These are phyloP conservation scores for Cardiospermum halicacabum DNA, from an alignment of 345 rosid genomes.

Conservation along the genomic window DNA sequence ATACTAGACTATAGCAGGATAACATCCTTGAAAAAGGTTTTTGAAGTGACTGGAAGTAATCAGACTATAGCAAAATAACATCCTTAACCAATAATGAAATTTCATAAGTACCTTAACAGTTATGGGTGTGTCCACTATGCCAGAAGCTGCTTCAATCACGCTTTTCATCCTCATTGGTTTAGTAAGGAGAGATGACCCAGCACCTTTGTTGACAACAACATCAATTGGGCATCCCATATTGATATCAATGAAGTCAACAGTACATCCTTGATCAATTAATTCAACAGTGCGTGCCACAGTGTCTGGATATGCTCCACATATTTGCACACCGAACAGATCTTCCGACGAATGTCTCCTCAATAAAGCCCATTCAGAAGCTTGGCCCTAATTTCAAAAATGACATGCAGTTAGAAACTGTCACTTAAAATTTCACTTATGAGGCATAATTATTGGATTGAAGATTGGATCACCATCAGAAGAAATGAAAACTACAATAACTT, in stretches of 20 bases:
- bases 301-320: constrained; percentile 82
- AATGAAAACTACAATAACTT: neutral
- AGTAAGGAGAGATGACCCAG: constrained; percentile 87
- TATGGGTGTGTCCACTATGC: constrained; percentile 72
- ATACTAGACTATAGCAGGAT: neutral
- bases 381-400: constrained; percentile 48
- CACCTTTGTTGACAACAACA: constrained; percentile 83
- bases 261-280: constrained; percentile 76
- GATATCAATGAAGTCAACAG: constrained; percentile 83
- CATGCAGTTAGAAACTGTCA: neutral
- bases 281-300: constrained; percentile 67
- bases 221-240: constrained; percentile 99
- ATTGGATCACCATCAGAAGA: constrained; percentile 4
- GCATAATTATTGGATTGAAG: neutral
- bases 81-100: neutral
- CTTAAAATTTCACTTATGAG: neutral
- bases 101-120: constrained; percentile 66
- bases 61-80: too few species aligned
- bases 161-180: constrained; percentile 80
- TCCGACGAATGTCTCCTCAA: constrained; percentile 84
- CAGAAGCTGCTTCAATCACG: constrained; percentile 60
- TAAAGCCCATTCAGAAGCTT: constrained; percentile 99
- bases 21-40: too few species aligned
- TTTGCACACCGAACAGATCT: constrained; percentile 94
- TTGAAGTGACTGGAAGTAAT: too few species aligned